Percentiles rank a stretch among this genome's conserved stretches.
Evolutionary conservation across 225 moss, liverwort and hornwort species (phyloP).

Genomic region (Pseudoscleropodium purum): DNA sequence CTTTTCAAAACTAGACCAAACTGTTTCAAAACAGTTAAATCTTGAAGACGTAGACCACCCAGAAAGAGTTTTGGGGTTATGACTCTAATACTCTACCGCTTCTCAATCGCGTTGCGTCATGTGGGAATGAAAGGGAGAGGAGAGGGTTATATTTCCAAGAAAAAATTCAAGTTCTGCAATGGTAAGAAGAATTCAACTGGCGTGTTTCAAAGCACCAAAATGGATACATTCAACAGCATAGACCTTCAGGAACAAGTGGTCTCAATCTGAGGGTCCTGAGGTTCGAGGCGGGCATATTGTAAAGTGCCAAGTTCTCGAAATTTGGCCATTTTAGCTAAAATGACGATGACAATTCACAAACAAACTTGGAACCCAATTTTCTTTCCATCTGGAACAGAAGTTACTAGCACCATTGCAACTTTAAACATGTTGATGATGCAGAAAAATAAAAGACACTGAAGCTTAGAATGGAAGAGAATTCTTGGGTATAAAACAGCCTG

Average conservation of each 20-base stretch:
- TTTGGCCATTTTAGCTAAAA: background rate
- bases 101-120: background rate
- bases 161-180: too few species aligned
- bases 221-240: background rate
- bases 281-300: background rate
- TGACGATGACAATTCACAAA: background rate
- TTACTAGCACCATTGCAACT: background rate
- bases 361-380: background rate
- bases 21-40: too few species aligned
- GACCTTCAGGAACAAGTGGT: background rate
- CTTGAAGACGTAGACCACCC: background rate
- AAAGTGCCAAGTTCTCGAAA: background rate
- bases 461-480: background rate
- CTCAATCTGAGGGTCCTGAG: background rate
- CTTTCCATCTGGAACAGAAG: background rate
- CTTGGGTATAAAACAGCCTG: constrained; percentile 28
- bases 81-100: background rate
- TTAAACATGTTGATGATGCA: background rate
- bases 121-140: background rate
- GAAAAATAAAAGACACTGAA: background rate
- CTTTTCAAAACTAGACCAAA: background rate
- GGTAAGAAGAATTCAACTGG: background rate
- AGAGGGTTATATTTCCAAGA: background rate
- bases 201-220: background rate
- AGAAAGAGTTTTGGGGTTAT: background rate